These are phyloP conservation scores for Colletotrichum tropicicola DNA, from an alignment of 2,329 filamentous ascomycete genomes.

Conservation along the genomic window DNA sequence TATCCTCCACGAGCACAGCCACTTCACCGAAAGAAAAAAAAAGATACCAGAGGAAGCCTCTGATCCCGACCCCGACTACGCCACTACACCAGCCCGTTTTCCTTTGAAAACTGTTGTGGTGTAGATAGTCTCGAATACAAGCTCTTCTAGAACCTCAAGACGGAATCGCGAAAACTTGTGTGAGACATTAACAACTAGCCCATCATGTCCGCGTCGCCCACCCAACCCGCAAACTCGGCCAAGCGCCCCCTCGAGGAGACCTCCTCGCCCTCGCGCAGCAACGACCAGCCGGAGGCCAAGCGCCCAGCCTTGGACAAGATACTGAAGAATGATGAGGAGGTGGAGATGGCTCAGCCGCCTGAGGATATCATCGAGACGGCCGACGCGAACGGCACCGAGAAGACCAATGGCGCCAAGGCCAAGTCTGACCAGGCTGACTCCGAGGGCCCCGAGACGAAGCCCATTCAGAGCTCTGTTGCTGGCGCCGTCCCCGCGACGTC, in stretches of 20 bases:
- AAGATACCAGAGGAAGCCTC: constrained; percentile 36
- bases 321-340: constrained; percentile 72
- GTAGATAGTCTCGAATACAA: constrained; percentile 72
- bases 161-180: constrained; percentile 28
- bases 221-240: constrained; percentile 72
- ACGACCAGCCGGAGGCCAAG: constrained; percentile 96
- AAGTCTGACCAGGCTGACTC: constrained; percentile 73
- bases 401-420: constrained; percentile 59
- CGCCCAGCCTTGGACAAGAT: constrained; percentile 95
- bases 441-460: constrained; percentile 58
- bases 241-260: constrained; percentile 98
- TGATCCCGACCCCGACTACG: constrained; percentile 54
- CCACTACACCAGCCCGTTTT: constrained; percentile 91
- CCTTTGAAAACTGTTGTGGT: constrained; percentile 83
- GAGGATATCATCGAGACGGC: constrained; percentile 48
- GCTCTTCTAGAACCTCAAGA: constrained; percentile 58
- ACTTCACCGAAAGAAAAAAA: constrained; percentile 28
- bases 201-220: constrained; percentile 77
- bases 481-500: constrained; percentile 48
- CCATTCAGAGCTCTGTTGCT: constrained; percentile 46
- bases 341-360: constrained; percentile 51
- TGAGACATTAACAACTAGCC: constrained; percentile 34
- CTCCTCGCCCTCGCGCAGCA: constrained; percentile 90
- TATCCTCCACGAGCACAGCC: constrained; percentile 31
- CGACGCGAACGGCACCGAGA: constrained; percentile 59